A percentile compares a stretch with the other conserved stretches of the same genome.
Conservation (phyloP, 306 rosid species). For the Datisca glomerata region DNA sequence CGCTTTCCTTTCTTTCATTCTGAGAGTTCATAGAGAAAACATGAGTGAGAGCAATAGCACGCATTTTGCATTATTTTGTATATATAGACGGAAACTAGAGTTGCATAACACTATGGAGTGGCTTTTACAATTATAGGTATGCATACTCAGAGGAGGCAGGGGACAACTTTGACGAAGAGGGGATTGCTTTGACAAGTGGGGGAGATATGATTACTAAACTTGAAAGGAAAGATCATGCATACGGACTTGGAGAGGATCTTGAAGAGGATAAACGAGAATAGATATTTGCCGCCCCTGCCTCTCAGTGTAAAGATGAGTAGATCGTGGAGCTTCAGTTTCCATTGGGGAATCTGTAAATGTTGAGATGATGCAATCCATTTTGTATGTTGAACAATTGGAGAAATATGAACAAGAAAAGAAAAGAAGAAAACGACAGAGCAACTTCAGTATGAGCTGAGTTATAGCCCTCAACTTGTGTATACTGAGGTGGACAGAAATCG, state of each 20-base stretch:
- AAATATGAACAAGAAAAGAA: neutral
- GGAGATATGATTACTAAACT: slow-evolving; percentile 38
- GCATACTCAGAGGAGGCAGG: slow-evolving; percentile 76
- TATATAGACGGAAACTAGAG: neutral
- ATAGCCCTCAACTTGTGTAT: too few relatives aligned
- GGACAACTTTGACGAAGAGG: slow-evolving; percentile 84
- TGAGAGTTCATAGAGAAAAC: too few relatives aligned
- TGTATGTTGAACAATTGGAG: slow-evolving; percentile 21
- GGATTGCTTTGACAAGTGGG: slow-evolving; percentile 59
- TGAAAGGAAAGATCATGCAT: slow-evolving; percentile 34
- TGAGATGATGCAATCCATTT: slow-evolving; percentile 6
- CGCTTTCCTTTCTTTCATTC: too few relatives aligned
- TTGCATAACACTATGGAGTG: neutral
- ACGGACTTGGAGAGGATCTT: slow-evolving; percentile 44
- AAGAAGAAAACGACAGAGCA: too few relatives aligned
- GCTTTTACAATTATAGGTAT: slow-evolving; percentile 35
- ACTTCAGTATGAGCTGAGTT: too few relatives aligned
- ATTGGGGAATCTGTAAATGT: slow-evolving; percentile 21
- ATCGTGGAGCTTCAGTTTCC: slow-evolving; percentile 10
- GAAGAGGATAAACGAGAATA: slow-evolving; percentile 95
- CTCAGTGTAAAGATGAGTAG: slow-evolving; percentile 8
- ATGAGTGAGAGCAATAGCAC: too few relatives aligned
- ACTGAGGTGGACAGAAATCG: too few relatives aligned
- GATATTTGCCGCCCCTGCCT: slow-evolving; percentile 7
- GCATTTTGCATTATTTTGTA: neutral